Evolutionary conservation across 805 yeast species (phyloP).

Genomic region (Kregervanrija fluxuum): DNA sequence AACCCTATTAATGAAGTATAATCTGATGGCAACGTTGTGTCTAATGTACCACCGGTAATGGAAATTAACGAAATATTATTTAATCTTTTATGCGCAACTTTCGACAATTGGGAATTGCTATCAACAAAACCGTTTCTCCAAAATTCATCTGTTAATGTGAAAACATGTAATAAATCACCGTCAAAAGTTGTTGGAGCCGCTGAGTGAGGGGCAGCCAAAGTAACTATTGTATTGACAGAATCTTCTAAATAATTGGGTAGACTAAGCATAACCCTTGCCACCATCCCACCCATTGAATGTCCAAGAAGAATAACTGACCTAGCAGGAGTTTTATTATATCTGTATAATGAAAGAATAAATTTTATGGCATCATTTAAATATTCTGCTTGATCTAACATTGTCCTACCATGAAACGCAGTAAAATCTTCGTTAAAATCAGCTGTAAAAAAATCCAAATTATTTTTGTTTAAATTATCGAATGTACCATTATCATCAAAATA

Average conservation of each 20-base stretch:
- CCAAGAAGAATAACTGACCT: slow-evolving; percentile 72
- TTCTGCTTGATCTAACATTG: slow-evolving; percentile 89
- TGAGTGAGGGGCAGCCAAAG: slow-evolving; percentile 87
- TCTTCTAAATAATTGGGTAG: slow-evolving; percentile 64
- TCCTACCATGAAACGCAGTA: slow-evolving; percentile 93
- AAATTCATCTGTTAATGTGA: slow-evolving; percentile 65
- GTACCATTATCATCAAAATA: slow-evolving; percentile 33
- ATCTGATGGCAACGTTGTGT: slow-evolving; percentile 81
- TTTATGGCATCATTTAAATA: slow-evolving; percentile 81
- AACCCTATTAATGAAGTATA: slow-evolving; percentile 69
- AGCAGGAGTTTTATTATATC: slow-evolving; percentile 20
- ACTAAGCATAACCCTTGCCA: slow-evolving; percentile 77
- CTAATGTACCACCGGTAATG: slow-evolving; percentile 82
- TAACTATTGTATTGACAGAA: slow-evolving; percentile 76
- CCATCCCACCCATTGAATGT: slow-evolving; percentile 98
- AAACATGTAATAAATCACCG: slow-evolving; percentile 72
- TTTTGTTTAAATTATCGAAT: slow-evolving; percentile 24
- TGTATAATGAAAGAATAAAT: slow-evolving; percentile 67
- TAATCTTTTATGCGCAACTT: slow-evolving; percentile 40
- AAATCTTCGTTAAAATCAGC: slow-evolving; percentile 95
- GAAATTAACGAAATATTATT: slow-evolving; percentile 65
- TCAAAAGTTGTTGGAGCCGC: slow-evolving; percentile 92
- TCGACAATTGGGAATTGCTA: slow-evolving; percentile 5
- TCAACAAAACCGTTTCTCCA: slow-evolving; percentile 62
- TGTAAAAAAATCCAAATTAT: slow-evolving; percentile 73